A percentile compares a stretch with the other conserved stretches of the same genome.
These are phyloP conservation scores for Lonicera japonica DNA, from an alignment of 129 eudicot genomes.

Conservation along the genomic window DNA sequence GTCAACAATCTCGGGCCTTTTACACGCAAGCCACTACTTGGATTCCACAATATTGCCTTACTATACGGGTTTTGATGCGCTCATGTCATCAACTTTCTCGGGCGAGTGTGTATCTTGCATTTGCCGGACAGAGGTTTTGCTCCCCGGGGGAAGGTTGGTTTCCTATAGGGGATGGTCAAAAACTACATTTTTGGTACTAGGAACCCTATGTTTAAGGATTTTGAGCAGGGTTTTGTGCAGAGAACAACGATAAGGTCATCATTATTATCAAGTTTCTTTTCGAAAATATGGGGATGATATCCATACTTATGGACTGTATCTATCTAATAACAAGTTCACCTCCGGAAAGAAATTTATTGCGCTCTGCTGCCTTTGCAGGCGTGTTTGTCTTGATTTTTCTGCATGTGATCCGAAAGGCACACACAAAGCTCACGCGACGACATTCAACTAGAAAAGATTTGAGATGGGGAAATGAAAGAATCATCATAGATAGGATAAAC, in stretches of 20 bases:
- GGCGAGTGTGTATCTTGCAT: constrained; percentile 20
- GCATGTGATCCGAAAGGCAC: neutral
- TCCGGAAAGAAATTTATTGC: neutral
- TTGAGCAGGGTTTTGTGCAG: constrained; percentile 1
- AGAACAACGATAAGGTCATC: neutral
- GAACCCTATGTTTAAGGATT: constrained; percentile 16
- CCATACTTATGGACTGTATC: constrained; percentile 11
- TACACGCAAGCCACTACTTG: constrained; percentile 16
- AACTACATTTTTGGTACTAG: constrained; percentile 8
- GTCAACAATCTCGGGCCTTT: constrained; percentile 16
- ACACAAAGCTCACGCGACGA: neutral
- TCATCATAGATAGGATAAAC: neutral
- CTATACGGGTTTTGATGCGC: constrained; percentile 22
- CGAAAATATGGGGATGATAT: constrained; percentile 14
- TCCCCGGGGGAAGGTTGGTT: constrained; percentile 14
- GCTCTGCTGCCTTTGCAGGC: constrained; percentile 3
- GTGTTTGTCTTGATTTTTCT: constrained; percentile 14
- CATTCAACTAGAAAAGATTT: neutral
- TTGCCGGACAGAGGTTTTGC: constrained; percentile 10
- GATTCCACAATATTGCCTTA: constrained; percentile 18
- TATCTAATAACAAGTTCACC: constrained; percentile 2
- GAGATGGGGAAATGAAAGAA: neutral
- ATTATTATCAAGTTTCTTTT: constrained; percentile 1
- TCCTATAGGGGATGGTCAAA: constrained; percentile 17
- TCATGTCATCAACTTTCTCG: constrained; percentile 9